phyloP scores from a whole-genome alignment of 305 asterid species.

The Fraxinus albicans region DNA sequence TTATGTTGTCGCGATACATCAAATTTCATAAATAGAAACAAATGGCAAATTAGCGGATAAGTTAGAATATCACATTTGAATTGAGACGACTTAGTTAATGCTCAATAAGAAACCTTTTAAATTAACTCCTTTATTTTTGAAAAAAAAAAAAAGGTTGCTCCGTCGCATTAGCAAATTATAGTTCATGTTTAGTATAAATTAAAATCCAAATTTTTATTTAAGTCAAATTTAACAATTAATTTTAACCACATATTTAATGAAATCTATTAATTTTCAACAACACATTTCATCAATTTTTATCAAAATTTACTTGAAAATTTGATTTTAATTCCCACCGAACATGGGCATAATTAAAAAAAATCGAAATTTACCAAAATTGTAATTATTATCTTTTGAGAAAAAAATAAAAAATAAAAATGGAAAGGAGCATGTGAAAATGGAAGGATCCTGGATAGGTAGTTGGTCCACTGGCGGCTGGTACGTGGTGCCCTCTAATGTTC shows the following conservation, averaged over 20 bases:
- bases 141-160: too few relatives aligned
- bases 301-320: too few relatives aligned
- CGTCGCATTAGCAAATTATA: not conserved
- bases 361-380: not conserved
- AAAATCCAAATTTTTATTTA: too few relatives aligned
- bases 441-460: conserved; percentile 11
- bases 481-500: not conserved
- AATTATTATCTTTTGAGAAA: not conserved
- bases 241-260: too few relatives aligned
- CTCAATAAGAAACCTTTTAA: not conserved
- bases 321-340: not conserved
- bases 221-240: too few relatives aligned
- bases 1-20: not conserved
- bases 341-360: not conserved
- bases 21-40: too few relatives aligned
- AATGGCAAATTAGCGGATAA: not conserved
- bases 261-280: too few relatives aligned
- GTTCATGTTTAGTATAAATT: too few relatives aligned
- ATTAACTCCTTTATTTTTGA: too few relatives aligned
- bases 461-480: conserved; percentile 25
- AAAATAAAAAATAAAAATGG: not conserved
- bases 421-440: not conserved
- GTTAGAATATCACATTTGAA: not conserved
- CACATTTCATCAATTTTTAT: too few relatives aligned
- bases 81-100: not conserved